Conservation (phyloP, 2,329 filamentous ascomycete genomes). For the Cryphonectria naterciae region DNA sequence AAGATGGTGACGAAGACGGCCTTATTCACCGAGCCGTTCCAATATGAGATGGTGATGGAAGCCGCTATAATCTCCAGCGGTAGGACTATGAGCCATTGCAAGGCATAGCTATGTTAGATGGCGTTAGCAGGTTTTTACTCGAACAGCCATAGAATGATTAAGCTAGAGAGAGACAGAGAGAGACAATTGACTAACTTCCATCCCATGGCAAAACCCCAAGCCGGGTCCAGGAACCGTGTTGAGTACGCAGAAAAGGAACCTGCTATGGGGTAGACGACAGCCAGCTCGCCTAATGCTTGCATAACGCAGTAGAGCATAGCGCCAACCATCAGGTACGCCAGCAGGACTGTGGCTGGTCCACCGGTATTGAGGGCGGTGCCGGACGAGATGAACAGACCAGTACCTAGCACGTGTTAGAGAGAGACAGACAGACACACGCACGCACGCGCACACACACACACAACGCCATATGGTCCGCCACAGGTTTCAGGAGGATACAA, state of each 20-base stretch:
- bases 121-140: constrained; percentile 16
- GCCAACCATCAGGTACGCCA: constrained; percentile 80
- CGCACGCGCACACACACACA: no score
- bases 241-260: constrained; percentile 93
- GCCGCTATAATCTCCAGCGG: constrained; percentile 88
- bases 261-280: constrained; percentile 86
- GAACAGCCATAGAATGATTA: neutral
- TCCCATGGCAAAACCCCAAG: constrained; percentile 94
- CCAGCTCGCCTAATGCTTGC: constrained; percentile 88
- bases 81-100: constrained; percentile 85
- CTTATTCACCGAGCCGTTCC: constrained; percentile 67
- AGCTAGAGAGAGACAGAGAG: neutral
- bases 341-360: constrained; percentile 76
- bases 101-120: constrained; percentile 64
- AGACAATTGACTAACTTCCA: constrained; percentile 69
- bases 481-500: neutral
- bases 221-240: constrained; percentile 88
- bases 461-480: neutral
- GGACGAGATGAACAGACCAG: constrained; percentile 85
- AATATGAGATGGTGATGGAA: constrained; percentile 81
- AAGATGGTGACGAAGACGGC: constrained; percentile 85
- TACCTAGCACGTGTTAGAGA: constrained; percentile 53
- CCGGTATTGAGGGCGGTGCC: constrained; percentile 71
- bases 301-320: constrained; percentile 91
- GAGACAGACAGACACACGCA: neutral